Percentiles rank a stretch among this genome's conserved stretches.
These are phyloP conservation scores for Lycium ferocissimum DNA, from an alignment of 257 asterid genomes.

Conservation along the genomic window DNA sequence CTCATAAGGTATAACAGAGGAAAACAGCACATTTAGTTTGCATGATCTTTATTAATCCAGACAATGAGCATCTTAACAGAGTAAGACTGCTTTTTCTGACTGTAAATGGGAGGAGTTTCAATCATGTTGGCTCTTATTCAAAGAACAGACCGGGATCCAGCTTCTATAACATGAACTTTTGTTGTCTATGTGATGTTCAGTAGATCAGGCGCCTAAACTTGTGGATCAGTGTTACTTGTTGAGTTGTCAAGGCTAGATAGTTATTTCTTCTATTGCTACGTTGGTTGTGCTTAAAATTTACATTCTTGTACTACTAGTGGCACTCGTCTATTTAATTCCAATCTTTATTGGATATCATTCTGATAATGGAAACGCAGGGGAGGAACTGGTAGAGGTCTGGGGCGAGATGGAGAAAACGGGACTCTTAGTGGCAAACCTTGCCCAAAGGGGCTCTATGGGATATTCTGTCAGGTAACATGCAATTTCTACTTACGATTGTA, in stretches of 20 bases:
- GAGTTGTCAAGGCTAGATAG: slow-evolving; percentile 15
- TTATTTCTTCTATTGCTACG: slow-evolving; percentile 13
- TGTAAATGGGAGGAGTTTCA: slow-evolving; percentile 19
- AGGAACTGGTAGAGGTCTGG: slow-evolving; percentile 78
- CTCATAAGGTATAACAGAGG: neutral
- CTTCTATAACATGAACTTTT: slow-evolving; percentile 17
- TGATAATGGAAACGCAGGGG: slow-evolving; percentile 64
- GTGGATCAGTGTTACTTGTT: neutral
- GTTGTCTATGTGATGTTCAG: slow-evolving; percentile 19
- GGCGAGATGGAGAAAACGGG: slow-evolving; percentile 77
- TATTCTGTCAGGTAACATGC: slow-evolving; percentile 74
- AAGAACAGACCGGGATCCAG: slow-evolving; percentile 1
- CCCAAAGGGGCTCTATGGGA: slow-evolving; percentile 86
- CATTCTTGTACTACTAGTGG: slow-evolving; percentile 9
- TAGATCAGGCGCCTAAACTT: slow-evolving; percentile 10
- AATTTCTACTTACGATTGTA: slow-evolving; percentile 27
- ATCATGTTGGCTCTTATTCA: neutral
- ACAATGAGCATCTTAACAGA: slow-evolving; percentile 3
- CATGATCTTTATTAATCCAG: slow-evolving; percentile 9
- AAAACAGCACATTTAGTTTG: neutral
- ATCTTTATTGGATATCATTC: slow-evolving; percentile 28
- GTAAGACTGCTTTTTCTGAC: neutral
- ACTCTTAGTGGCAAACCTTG: slow-evolving; percentile 85
- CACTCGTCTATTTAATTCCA: neutral
- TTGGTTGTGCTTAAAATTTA: neutral